Percentiles rank a stretch among this genome's conserved stretches.
phyloP scores from a whole-genome alignment of 208 protist genomes.

The Trypanosoma vivax region DNA sequence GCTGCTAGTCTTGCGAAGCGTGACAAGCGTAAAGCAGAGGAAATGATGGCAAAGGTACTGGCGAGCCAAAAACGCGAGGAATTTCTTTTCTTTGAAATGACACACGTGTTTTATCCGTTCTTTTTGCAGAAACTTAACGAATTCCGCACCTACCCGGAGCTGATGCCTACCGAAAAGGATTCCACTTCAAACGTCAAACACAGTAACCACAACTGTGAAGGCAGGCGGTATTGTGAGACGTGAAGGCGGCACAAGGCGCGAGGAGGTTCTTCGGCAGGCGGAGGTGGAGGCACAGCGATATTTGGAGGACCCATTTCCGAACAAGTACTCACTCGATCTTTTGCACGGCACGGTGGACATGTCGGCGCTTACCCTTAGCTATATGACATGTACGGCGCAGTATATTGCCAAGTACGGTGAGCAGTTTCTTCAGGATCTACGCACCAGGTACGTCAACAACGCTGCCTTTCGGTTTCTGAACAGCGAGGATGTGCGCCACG shows the following conservation, averaged over 20 bases:
- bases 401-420: constrained; percentile 86
- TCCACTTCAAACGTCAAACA: constrained; percentile 1
- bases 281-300: constrained; percentile 71
- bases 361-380: constrained; percentile 52
- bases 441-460: constrained; percentile 56
- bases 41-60: constrained; percentile 79
- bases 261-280: constrained; percentile 60
- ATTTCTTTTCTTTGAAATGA: constrained; percentile 72
- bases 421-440: constrained; percentile 52
- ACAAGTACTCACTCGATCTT: constrained; percentile 58
- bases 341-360: constrained; percentile 62
- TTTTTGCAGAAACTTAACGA: constrained; percentile 81
- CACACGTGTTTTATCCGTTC: constrained; percentile 87
- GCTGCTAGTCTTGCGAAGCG: constrained; percentile 60
- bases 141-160: constrained; percentile 67
- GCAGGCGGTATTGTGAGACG: constrained; percentile 39
- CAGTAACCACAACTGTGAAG: constrained; percentile 34
- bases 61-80: constrained; percentile 66
- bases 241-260: constrained; percentile 40
- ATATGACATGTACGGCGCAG: constrained; percentile 76
- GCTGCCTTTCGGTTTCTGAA: constrained; percentile 67
- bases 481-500: constrained; percentile 69
- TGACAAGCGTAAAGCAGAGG: constrained; percentile 69
- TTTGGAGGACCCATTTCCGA: constrained; percentile 73
- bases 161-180: constrained; percentile 28